Percentiles rank a stretch among this genome's conserved stretches.
Evolutionary conservation across 208 protist genomes (phyloP).

Genomic region (Leishmania mexicana): DNA sequence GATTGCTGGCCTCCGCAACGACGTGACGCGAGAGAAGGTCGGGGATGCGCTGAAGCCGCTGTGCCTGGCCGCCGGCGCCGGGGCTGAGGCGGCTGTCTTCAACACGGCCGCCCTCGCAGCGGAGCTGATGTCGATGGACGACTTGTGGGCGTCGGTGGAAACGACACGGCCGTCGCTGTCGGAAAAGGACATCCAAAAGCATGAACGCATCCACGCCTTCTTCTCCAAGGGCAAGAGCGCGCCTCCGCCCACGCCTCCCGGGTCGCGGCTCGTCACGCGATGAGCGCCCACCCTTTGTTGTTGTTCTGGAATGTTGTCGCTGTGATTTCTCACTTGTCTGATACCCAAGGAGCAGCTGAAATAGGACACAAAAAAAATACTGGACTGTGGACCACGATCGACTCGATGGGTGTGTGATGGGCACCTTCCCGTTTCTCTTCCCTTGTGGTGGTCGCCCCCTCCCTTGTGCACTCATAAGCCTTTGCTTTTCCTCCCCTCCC

Average conservation of each 20-base stretch:
- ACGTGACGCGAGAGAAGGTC: conserved; percentile 69
- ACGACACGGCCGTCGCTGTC: conserved; percentile 66
- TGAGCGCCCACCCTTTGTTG: conserved; percentile 6
- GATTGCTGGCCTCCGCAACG: conserved; percentile 54
- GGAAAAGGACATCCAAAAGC: conserved; percentile 58
- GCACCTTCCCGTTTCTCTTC: background rate
- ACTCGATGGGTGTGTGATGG: background rate
- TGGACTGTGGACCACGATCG: background rate
- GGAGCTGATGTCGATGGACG: conserved; percentile 48
- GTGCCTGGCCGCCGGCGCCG: background rate
- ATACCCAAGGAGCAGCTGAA: background rate
- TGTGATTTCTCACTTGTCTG: background rate
- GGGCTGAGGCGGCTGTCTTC: background rate
- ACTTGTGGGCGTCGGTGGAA: conserved; percentile 54
- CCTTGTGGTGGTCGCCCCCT: no score
- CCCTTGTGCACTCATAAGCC: no score
- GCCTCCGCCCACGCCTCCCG: conserved; percentile 31
- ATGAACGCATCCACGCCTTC: conserved; percentile 71
- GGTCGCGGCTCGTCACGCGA: conserved; percentile 52
- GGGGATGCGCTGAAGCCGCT: conserved; percentile 50
- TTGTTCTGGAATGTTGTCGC: background rate
- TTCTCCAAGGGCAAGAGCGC: conserved; percentile 57
- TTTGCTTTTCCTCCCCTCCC: background rate
- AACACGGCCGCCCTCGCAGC: conserved; percentile 11
- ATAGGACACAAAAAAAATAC: background rate